Evolutionary conservation across 2,329 filamentous ascomycete genomes (phyloP).

Genomic region (Aspergillus quadricinctus): DNA sequence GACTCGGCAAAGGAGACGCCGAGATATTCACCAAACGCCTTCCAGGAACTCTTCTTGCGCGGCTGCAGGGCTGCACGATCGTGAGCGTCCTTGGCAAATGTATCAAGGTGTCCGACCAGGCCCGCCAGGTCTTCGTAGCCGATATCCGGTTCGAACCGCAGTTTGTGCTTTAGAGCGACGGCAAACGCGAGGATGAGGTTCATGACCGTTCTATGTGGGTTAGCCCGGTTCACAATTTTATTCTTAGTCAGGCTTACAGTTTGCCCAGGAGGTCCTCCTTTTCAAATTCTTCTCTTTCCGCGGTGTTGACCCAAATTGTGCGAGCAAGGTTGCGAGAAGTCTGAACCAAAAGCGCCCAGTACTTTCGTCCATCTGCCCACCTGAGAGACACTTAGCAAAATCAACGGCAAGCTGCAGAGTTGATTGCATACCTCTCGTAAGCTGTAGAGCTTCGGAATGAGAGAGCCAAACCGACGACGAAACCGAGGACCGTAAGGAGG

Average conservation of each 20-base stretch:
- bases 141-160: constrained; percentile 78
- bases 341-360: constrained; percentile 56
- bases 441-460: constrained; percentile 74
- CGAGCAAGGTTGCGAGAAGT: constrained; percentile 58
- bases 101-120: constrained; percentile 68
- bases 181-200: constrained; percentile 75
- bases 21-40: constrained; percentile 65
- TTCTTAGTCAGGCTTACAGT: constrained; percentile 37
- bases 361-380: constrained; percentile 61
- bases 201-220: constrained; percentile 52
- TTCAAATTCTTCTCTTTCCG: constrained; percentile 54
- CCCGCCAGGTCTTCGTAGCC: constrained; percentile 70
- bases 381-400: constrained; percentile 10
- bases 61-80: constrained; percentile 36
- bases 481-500: constrained; percentile 72
- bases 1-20: constrained; percentile 71
- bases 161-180: constrained; percentile 73
- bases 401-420: not conserved
- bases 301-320: constrained; percentile 75
- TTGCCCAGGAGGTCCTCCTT: constrained; percentile 69
- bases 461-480: constrained; percentile 73
- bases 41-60: constrained; percentile 52
- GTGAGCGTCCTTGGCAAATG: constrained; percentile 62
- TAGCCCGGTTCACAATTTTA: constrained; percentile 1
- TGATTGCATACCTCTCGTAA: constrained; percentile 57